A percentile compares a stretch with the other conserved stretches of the same genome.
Conservation (phyloP, 1,284 basidiomycete genomes). For the Marasmius oreades region DNA sequence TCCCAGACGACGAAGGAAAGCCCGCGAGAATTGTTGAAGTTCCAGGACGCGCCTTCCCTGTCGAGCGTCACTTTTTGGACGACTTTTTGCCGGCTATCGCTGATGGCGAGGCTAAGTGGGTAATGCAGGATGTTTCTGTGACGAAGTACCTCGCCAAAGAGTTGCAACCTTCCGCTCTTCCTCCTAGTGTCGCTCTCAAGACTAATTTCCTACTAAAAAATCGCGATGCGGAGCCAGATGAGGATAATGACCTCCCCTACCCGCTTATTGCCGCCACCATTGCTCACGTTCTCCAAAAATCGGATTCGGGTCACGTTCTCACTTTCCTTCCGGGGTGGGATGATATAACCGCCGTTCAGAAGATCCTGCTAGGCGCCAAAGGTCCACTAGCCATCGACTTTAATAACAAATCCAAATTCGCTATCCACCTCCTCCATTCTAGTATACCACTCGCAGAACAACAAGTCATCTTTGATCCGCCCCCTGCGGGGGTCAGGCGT, state of each 20-base stretch:
- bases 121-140: conserved; percentile 77
- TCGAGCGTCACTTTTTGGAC: conserved; percentile 79
- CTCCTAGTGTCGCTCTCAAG: background rate
- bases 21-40: conserved; percentile 80
- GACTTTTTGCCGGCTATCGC: conserved; percentile 65
- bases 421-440: conserved; percentile 90
- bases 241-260: conserved; percentile 82
- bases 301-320: conserved; percentile 85
- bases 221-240: conserved; percentile 28
- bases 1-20: conserved; percentile 59
- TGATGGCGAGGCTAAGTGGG: conserved; percentile 50
- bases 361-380: conserved; percentile 51
- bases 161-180: conserved; percentile 37
- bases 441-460: conserved; percentile 89
- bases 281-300: conserved; percentile 72
- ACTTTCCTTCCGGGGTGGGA: conserved; percentile 94
- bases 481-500: conserved; percentile 73
- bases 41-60: conserved; percentile 92
- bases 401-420: conserved; percentile 54
- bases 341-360: conserved; percentile 83
- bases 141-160: conserved; percentile 76
- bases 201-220: conserved; percentile 10
- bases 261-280: conserved; percentile 83
- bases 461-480: conserved; percentile 86
- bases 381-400: conserved; percentile 65